A percentile compares a stretch with the other conserved stretches of the same genome.
These are phyloP conservation scores for Euphorbia lathyris DNA, from an alignment of 345 rosid genomes.

Conservation along the genomic window DNA sequence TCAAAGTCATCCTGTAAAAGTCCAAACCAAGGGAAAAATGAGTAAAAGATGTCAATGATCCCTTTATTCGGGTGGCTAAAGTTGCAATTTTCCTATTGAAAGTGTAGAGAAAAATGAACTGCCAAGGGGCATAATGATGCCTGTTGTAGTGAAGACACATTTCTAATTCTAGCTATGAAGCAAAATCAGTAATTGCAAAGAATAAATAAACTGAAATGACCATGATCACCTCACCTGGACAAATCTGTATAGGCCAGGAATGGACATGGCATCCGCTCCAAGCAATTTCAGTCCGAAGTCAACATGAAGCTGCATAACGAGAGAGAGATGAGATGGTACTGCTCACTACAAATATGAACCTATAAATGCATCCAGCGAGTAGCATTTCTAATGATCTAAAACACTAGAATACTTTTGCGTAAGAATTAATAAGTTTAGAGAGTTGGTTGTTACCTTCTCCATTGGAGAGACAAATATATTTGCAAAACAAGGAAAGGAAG, in stretches of 20 bases:
- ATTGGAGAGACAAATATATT: constrained; percentile 77
- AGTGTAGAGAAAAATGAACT: neutral
- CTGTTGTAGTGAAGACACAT: too few relatives aligned
- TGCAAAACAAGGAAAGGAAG: constrained; percentile 92
- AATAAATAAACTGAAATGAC: too few relatives aligned
- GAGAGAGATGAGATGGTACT: constrained; percentile 3
- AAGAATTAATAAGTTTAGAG: too few relatives aligned
- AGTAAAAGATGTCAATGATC: neutral
- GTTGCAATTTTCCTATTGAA: neutral
- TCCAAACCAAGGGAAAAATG: constrained; percentile 3
- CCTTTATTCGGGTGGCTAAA: neutral
- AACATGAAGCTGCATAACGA: constrained; percentile 85
- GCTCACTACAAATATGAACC: neutral
- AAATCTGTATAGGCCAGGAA: too few relatives aligned
- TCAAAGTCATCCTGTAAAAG: too few relatives aligned
- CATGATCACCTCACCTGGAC: too few relatives aligned
- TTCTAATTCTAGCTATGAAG: too few relatives aligned
- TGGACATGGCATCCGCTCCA: too few relatives aligned
- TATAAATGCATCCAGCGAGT: neutral
- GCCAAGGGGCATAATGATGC: neutral
- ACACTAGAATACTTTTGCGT: too few relatives aligned
- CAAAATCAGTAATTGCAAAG: too few relatives aligned
- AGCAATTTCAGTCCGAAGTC: too few relatives aligned
- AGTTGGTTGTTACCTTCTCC: constrained; percentile 60
- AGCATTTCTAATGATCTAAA: neutral